Evolutionary conservation across 2,329 filamentous ascomycete genomes (phyloP).

Genomic region (Neoscytalidium dimidiatum): DNA sequence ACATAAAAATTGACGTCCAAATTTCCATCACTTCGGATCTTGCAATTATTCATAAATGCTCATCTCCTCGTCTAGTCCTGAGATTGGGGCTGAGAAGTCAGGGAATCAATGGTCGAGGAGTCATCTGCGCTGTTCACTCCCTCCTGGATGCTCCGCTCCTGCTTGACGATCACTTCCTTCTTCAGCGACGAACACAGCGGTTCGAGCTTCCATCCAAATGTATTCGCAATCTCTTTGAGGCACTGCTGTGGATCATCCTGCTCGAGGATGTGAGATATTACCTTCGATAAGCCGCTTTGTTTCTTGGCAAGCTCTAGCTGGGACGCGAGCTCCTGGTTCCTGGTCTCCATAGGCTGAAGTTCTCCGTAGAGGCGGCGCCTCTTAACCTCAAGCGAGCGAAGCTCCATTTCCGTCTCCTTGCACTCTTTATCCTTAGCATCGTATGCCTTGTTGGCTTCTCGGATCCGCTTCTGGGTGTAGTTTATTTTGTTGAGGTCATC

Average conservation of each 20-base stretch:
- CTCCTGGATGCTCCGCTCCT: neutral
- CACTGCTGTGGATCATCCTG: neutral
- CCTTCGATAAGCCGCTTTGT: neutral
- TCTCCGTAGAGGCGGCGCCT: neutral
- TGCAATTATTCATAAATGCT: no score
- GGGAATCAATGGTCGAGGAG: no score
- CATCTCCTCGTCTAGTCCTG: no score
- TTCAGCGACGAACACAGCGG: no score
- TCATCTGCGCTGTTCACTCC: no score
- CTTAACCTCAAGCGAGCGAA: neutral
- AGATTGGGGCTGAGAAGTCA: no score
- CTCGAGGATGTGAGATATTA: neutral
- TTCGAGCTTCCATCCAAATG: neutral
- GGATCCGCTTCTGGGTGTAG: no score
- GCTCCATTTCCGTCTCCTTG: accelerated
- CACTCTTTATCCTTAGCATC: neutral
- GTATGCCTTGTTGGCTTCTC: neutral
- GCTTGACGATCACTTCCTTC: neutral
- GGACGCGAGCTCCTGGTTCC: neutral
- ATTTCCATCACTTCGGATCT: no score
- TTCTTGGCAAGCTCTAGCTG: neutral
- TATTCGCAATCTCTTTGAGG: neutral
- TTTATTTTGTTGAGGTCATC: neutral
- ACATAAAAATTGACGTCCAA: no score
- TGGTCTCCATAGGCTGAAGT: neutral